A percentile compares a stretch with the other conserved stretches of the same genome.
These are phyloP conservation scores for Coemansia sp. DNA, from an alignment of 192 early-diverging fungal species.

Conservation along the genomic window DNA sequence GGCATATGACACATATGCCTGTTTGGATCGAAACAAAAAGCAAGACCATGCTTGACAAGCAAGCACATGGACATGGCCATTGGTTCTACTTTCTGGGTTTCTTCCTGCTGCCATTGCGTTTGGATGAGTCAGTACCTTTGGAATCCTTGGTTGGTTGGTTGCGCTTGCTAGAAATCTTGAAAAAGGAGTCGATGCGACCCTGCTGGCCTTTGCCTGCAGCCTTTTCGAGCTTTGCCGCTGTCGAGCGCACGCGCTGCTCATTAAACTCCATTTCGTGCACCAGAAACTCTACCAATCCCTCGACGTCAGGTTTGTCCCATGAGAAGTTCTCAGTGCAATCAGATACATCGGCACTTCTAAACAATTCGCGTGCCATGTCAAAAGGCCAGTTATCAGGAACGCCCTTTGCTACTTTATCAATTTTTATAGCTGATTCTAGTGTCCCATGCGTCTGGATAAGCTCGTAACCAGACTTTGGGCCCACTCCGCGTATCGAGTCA, in stretches of 20 bases:
- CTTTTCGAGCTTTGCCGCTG: conserved; percentile 75
- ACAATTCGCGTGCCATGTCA: conserved; percentile 84
- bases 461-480: conserved; percentile 78
- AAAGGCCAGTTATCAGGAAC: conserved; percentile 90
- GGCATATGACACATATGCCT: too few relatives aligned
- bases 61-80: too few relatives aligned
- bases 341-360: conserved; percentile 74
- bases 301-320: conserved; percentile 74
- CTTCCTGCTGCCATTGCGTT: too few relatives aligned
- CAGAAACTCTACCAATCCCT: conserved; percentile 83
- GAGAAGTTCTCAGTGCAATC: conserved; percentile 63
- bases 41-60: too few relatives aligned
- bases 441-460: conserved; percentile 81
- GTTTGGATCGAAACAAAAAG: too few relatives aligned
- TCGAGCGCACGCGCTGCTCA: conserved; percentile 86
- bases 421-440: conserved; percentile 76
- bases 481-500: conserved; percentile 91
- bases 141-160: not conserved
- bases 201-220: conserved; percentile 77
- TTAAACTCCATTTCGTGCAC: conserved; percentile 95
- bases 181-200: conserved; percentile 90
- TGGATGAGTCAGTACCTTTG: not conserved
- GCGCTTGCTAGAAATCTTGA: conserved; percentile 57
- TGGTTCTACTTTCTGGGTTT: too few relatives aligned
- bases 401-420: conserved; percentile 76